Evolutionary conservation across 2,329 filamentous ascomycete species (phyloP), one percentile per base, ranked within the genome.

Genomic region (Clonostachys byssicola): DNA sequence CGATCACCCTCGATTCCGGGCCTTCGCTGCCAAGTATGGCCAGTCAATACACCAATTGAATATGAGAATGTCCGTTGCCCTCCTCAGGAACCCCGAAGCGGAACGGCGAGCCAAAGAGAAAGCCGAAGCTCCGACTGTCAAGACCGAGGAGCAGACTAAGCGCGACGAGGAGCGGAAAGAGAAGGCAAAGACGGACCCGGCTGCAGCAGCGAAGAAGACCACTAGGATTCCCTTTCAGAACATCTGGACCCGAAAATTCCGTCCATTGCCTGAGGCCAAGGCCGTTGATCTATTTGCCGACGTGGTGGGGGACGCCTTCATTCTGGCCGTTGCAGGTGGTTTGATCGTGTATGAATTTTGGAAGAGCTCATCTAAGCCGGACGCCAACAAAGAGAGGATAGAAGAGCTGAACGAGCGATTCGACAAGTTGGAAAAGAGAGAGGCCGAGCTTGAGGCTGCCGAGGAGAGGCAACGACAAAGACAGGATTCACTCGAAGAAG

Each of bases 251-350:
- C 76, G 82, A 49, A 81, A 78, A 57, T 86, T 86, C 58, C 69
- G 82, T 45, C 63, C 81, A 7, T 65, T 86, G n/a, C 80, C 82
- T 10, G 82, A 86, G 58, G 71, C 63, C 14, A 86, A 85, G 63
- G 82, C 82, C 9, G 82, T 86, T 12, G 81, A 85, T 56, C 65
- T 86, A 8, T 86, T 86, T 55, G 83, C 82, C 40, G 82, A 86
- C 56, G 81, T 86, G 14, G 67, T 81, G 44, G 82, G 82, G 39
- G 82, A 86, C 53, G 66, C 70, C 14, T 86, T 86, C 57, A 85
- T 86, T 50, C 70, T 86, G 17, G 58, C 72, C 6, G 80, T 86
- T 23, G 82, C 80, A 7, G 67, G 71, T 13, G 72, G 63, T 17
- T 60, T 86, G 44, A 74, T 86, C 47, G 63, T 84, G 35, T 86